Evolutionary conservation across 192 early-diverging fungal species (phyloP).

Genomic region (Coemansia sp.): DNA sequence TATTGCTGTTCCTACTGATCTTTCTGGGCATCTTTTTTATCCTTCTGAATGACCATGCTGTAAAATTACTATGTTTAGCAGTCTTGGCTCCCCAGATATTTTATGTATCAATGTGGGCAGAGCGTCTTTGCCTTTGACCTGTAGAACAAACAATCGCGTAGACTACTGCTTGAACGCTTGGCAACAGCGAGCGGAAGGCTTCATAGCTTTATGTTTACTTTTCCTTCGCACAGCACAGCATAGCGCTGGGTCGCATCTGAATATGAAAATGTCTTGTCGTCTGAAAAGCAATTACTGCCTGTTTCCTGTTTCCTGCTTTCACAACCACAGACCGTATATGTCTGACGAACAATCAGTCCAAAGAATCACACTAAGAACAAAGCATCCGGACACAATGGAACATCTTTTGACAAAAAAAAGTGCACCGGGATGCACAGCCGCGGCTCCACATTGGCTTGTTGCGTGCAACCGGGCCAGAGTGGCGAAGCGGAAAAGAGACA

Average conservation of each 20-base stretch:
- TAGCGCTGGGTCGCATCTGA: too few species aligned
- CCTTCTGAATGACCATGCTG: too few species aligned
- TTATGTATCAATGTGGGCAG: too few species aligned
- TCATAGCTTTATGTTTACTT: too few species aligned
- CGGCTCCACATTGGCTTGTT: slow-evolving; percentile 8
- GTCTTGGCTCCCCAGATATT: too few species aligned
- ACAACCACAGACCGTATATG: neutral
- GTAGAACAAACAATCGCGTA: neutral
- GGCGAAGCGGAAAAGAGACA: slow-evolving; percentile 3
- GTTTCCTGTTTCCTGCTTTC: neutral
- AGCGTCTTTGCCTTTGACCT: neutral
- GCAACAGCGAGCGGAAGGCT: neutral
- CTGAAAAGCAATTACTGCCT: neutral
- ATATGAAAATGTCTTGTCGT: neutral
- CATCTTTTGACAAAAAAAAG: neutral
- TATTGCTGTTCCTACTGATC: too few species aligned
- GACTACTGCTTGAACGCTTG: neutral
- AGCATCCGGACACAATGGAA: neutral
- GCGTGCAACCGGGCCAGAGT: slow-evolving; percentile 6
- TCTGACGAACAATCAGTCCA: neutral
- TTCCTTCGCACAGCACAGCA: too few species aligned
- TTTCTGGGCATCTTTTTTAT: too few species aligned
- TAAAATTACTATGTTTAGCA: too few species aligned
- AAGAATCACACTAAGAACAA: slow-evolving; percentile 3
- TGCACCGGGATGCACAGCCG: neutral